Base-by-base conservation (phyloP, 306 rosid genomes). In the Pterocarpus macrocarpus region DNA sequence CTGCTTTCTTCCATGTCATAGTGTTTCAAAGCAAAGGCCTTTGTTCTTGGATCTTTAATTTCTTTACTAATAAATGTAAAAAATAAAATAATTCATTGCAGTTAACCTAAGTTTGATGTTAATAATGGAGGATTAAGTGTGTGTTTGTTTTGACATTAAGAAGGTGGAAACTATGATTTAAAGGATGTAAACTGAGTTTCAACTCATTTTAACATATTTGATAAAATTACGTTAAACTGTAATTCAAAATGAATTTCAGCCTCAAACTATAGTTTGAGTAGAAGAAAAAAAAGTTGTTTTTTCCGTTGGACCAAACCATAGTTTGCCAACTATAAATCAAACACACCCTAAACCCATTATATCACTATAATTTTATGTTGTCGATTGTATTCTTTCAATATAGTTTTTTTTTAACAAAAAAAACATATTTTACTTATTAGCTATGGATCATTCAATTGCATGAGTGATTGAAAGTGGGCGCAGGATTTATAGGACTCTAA, bases 1-100 rank as follows among this genome's bases (percentile, higher is more conserved):
- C 36, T 53, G 64, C 77, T 72, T 72, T 38, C 5, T 73, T 39
- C 39, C 68, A 5, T 43, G n/a, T 15, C 69, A 49, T 56, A 28
- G 9, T 67, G 16, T 41, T 75, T 13, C 11, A 76, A 49, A 77
- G 62, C 58, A 56, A 55, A 79, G 43, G 69, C 69, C 32, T 69
- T 44, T 77, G 30, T 7, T 36, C 32, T 12, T 58, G 56, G 39
- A 38, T 15, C 68, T 73, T 73, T 41, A 13, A 7, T 57, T 58
- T 39, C 2, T 39, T 53, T 11, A 52, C 65, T 12, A 65, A 38
- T 38, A 30, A 65, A 50, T 75, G 70, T 44, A 13, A 49, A 59
- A 43, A 75, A 45, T 59, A 75, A 75, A 28, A 59, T 43, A 45
- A 33, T 75, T 59, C 36, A 22, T 32, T 15, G n/a, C 22, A 9